Percentiles rank a stretch among this genome's conserved stretches.
Evolutionary conservation across 179 eudicot species (phyloP).

Genomic region (Drosera spatulata): DNA sequence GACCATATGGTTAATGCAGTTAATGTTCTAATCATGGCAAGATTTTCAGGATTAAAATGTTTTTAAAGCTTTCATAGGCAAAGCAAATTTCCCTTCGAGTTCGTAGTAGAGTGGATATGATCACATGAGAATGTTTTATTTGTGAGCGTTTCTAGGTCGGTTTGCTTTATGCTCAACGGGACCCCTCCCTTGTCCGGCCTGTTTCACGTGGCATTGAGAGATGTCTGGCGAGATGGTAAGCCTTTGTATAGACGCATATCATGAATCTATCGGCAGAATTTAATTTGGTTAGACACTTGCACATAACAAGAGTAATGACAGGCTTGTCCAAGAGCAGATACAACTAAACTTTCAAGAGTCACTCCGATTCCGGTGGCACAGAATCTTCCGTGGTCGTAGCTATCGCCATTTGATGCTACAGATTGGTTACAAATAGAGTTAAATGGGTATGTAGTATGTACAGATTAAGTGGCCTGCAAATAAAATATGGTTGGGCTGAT

Average conservation of each 20-base stretch:
- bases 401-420: slow-evolving; percentile 89
- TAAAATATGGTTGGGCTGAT: too few relatives aligned
- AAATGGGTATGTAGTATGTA: slow-evolving; percentile 21
- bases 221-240: slow-evolving; percentile 94
- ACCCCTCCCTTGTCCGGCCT: slow-evolving; percentile 88
- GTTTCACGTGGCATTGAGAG: slow-evolving; percentile 70
- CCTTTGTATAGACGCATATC: slow-evolving; percentile 7
- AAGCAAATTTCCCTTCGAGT: too few relatives aligned
- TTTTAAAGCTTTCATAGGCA: too few relatives aligned
- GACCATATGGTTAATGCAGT: too few relatives aligned
- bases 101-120: too few relatives aligned
- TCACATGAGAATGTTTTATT: too few relatives aligned
- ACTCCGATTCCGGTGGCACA: slow-evolving; percentile 59
- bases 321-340: slow-evolving; percentile 83
- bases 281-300: neutral
- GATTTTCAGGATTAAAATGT: too few relatives aligned
- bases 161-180: slow-evolving; percentile 73
- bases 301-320: slow-evolving; percentile 16
- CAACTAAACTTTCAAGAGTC: slow-evolving; percentile 38
- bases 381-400: slow-evolving; percentile 72
- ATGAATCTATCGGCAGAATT: neutral
- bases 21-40: too few relatives aligned
- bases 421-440: slow-evolving; percentile 38
- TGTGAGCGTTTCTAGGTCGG: slow-evolving; percentile 48
- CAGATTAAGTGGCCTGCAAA: too few relatives aligned